Percentiles rank a stretch among this genome's conserved stretches.
Conservation (phyloP, 2,329 filamentous ascomycete genomes). For the Ophiostoma perfectum region DNA sequence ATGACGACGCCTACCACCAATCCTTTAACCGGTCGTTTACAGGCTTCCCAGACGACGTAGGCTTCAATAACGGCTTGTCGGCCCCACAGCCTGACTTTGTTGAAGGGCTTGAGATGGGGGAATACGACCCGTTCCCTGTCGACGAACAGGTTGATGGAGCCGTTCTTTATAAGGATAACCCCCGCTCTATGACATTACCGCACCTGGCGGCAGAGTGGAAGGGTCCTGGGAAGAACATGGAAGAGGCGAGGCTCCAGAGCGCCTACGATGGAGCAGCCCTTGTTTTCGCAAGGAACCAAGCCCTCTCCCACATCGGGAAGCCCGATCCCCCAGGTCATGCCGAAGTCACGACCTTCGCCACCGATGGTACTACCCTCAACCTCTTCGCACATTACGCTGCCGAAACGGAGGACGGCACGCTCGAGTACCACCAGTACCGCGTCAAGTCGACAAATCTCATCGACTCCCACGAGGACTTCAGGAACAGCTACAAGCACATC, state of each 20-base stretch:
- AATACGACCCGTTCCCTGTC: slow-evolving; percentile 24
- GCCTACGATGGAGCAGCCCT: slow-evolving; percentile 25
- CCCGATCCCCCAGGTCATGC: slow-evolving; percentile 27
- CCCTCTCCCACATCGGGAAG: slow-evolving; percentile 27
- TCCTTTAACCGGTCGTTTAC: slow-evolving; percentile 26
- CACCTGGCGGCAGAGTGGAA: slow-evolving; percentile 32
- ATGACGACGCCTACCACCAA: slow-evolving; percentile 19
- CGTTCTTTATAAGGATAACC: slow-evolving; percentile 25
- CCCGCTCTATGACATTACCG: slow-evolving; percentile 28
- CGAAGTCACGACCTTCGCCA: slow-evolving; percentile 30
- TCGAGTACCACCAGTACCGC: slow-evolving; percentile 29
- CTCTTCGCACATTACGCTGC: slow-evolving; percentile 31
- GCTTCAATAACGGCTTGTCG: slow-evolving; percentile 31
- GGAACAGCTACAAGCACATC: slow-evolving; percentile 16
- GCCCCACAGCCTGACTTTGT: slow-evolving; percentile 32
- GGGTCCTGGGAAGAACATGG: slow-evolving; percentile 22
- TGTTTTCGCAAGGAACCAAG: slow-evolving; percentile 30
- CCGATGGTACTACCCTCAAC: slow-evolving; percentile 29
- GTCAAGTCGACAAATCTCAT: slow-evolving; percentile 24
- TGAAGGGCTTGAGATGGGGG: slow-evolving; percentile 27
- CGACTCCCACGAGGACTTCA: slow-evolving; percentile 14
- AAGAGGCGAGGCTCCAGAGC: slow-evolving; percentile 18
- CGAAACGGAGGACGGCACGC: not conserved
- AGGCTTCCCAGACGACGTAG: slow-evolving; percentile 29
- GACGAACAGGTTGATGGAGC: slow-evolving; percentile 24